Conservation (phyloP, 1,284 basidiomycete genomes). For the Ustilago tritici region DNA sequence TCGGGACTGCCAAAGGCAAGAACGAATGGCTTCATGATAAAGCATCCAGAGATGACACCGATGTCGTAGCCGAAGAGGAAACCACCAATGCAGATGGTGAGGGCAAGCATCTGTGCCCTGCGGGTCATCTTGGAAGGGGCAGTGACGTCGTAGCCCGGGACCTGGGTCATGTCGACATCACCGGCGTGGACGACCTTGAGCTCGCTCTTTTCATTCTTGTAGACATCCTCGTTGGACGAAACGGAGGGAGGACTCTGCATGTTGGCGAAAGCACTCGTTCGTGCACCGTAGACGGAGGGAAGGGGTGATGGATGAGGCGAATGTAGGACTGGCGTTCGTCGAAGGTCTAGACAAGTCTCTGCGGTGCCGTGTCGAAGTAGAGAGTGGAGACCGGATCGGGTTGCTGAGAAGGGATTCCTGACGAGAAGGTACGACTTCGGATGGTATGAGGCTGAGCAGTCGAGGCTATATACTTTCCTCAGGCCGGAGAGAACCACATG, state of each 20-base stretch:
- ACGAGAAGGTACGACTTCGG: neutral
- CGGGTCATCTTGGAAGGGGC: constrained; percentile 51
- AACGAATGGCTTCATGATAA: constrained; percentile 59
- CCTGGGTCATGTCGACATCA: constrained; percentile 33
- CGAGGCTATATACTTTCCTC: constrained; percentile 11
- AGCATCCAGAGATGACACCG: constrained; percentile 54
- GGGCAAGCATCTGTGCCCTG: constrained; percentile 38
- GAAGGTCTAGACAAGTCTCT: constrained; percentile 1
- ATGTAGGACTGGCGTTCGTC: neutral
- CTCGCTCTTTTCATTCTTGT: constrained; percentile 48
- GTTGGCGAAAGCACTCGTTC: constrained; percentile 7
- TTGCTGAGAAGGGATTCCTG: neutral
- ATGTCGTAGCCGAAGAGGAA: constrained; percentile 58
- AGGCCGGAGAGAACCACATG: neutral
- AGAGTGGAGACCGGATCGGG: neutral
- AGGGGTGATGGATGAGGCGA: neutral
- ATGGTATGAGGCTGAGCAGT: neutral
- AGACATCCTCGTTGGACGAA: constrained; percentile 41
- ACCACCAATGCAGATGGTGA: constrained; percentile 53
- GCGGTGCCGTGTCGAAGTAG: neutral
- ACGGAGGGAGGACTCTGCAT: constrained; percentile 30
- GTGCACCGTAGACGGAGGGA: neutral
- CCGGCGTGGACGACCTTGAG: constrained; percentile 36
- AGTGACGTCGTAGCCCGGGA: constrained; percentile 49
- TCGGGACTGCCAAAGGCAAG: constrained; percentile 38